These are phyloP conservation scores for Parascedosporium putredinis DNA, from an alignment of 2,329 filamentous ascomycete species.

Conservation along the genomic window DNA sequence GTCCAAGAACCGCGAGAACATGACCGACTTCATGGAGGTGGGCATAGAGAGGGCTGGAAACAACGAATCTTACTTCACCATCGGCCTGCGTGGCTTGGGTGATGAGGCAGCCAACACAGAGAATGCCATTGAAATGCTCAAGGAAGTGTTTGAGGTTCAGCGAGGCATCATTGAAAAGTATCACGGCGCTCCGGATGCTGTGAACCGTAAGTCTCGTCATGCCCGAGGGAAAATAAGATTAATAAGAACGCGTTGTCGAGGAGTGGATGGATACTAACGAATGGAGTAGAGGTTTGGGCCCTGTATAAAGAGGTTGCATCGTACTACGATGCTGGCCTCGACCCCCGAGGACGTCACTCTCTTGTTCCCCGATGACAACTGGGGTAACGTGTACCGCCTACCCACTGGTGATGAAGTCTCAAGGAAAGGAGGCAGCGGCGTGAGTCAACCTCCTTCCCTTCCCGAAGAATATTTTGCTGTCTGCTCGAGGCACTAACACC, in stretches of 20 bases:
- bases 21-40: conserved; percentile 46
- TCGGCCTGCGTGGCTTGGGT: conserved; percentile 48
- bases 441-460: conserved; percentile 15
- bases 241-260: no score
- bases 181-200: conserved; percentile 8
- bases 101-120: conserved; percentile 27
- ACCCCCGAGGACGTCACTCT: conserved; percentile 48
- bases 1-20: conserved; percentile 42
- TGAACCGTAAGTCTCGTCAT: conserved; percentile 5
- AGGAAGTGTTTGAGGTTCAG: conserved; percentile 10
- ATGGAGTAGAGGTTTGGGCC: conserved; percentile 44
- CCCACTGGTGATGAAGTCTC: conserved; percentile 41
- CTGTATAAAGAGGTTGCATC: conserved; percentile 52
- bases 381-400: conserved; percentile 45
- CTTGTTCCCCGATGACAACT: conserved; percentile 52
- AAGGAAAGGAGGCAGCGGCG: conserved; percentile 47
- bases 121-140: conserved; percentile 6
- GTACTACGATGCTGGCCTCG: conserved; percentile 47
- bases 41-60: conserved; percentile 43
- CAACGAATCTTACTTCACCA: conserved; percentile 49
- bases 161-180: conserved; percentile 9
- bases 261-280: background rate
- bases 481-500: no score
- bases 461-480: conserved; percentile 16
- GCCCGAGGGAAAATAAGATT: background rate